These are phyloP conservation scores for Chaetomiaceae sp. DNA, from an alignment of 2,329 filamentous ascomycete genomes.

Conservation along the genomic window DNA sequence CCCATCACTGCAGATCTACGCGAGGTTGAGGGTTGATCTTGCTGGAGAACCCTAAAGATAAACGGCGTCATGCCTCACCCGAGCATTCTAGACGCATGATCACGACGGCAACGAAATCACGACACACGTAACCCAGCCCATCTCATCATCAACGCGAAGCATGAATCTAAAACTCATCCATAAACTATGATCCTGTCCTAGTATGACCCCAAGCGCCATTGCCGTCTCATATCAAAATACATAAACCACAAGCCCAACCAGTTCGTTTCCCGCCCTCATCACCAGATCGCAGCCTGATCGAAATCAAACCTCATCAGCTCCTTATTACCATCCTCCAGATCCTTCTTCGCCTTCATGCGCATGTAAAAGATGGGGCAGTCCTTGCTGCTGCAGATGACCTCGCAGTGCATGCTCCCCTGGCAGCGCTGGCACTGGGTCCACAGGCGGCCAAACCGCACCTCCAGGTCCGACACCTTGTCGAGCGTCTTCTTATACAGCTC, in stretches of 20 bases:
- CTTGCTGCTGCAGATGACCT: constrained; percentile 93
- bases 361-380: constrained; percentile 99
- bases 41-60: too few relatives aligned
- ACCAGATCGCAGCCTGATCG: constrained; percentile 28
- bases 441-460: constrained; percentile 84
- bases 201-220: neutral
- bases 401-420: constrained; percentile 95
- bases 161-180: too few relatives aligned
- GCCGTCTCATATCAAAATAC: neutral
- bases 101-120: too few relatives aligned
- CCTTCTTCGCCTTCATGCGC: constrained; percentile 99
- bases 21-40: too few relatives aligned
- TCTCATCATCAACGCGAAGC: too few relatives aligned
- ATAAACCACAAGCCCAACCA: neutral
- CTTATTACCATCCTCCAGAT: constrained; percentile 90
- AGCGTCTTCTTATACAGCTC: constrained; percentile 93
- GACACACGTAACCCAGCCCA: too few relatives aligned
- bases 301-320: constrained; percentile 81
- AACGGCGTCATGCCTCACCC: too few relatives aligned
- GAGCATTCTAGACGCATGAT: too few relatives aligned
- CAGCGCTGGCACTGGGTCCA: constrained; percentile 99
- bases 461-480: constrained; percentile 82
- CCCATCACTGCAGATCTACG: too few relatives aligned
- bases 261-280: neutral
- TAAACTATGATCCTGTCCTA: neutral